A percentile compares a stretch with the other conserved stretches of the same genome.
Conservation (phyloP, 495 filamentous ascomycete genomes). For the Aspergillus haitiensis region DNA sequence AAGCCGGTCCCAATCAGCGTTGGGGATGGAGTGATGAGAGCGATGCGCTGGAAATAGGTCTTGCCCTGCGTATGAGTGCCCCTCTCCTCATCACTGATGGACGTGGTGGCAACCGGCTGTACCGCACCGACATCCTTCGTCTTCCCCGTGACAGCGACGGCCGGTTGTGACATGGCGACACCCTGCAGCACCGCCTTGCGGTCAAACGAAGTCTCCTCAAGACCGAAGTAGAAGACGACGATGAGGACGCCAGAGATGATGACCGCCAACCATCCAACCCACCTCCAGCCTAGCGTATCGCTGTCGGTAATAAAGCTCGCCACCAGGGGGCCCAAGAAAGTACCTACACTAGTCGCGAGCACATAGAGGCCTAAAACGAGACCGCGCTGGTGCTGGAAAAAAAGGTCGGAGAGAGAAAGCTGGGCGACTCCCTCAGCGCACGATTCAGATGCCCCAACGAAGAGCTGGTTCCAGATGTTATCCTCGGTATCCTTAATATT, state of each 20-base stretch:
- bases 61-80: slow-evolving; percentile 21
- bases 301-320: neutral
- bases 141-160: neutral
- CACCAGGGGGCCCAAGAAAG: neutral
- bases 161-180: neutral
- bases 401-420: neutral
- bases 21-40: slow-evolving; percentile 31
- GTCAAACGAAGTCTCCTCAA: slow-evolving; percentile 34
- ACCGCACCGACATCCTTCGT: neutral
- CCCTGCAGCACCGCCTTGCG: slow-evolving; percentile 11
- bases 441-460: neutral
- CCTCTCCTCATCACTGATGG: slow-evolving; percentile 14
- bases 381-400: neutral
- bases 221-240: slow-evolving; percentile 26
- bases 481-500: neutral
- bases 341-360: neutral
- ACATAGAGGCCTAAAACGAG: neutral
- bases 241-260: slow-evolving; percentile 31
- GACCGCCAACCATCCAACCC: slow-evolving; percentile 33
- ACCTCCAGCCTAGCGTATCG: neutral
- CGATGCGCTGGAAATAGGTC: slow-evolving; percentile 32
- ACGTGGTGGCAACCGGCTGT: neutral
- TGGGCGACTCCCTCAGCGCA: neutral
- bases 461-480: neutral
- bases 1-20: slow-evolving; percentile 30